Evolutionary conservation across 2,329 filamentous ascomycete genomes (phyloP).

Genomic region (Camillea tinctor): DNA sequence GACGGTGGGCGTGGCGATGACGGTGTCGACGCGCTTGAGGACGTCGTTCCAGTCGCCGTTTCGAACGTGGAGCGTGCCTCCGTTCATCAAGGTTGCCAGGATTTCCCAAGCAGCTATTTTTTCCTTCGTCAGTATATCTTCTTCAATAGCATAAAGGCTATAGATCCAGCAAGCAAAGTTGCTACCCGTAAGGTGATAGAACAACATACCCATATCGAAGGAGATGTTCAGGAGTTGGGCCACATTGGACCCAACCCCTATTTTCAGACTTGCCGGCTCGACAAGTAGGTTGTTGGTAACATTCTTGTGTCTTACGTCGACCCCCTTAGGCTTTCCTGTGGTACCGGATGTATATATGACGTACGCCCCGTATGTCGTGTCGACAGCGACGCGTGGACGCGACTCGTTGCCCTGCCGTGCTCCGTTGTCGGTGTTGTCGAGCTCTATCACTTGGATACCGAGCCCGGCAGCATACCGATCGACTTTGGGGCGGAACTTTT

Average conservation of each 20-base stretch:
- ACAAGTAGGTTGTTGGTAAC: slow-evolving; percentile 50
- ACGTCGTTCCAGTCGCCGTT: slow-evolving; percentile 49
- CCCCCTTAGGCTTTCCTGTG: slow-evolving; percentile 57
- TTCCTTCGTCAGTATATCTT: background rate
- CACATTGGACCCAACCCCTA: slow-evolving; percentile 49
- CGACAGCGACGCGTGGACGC: slow-evolving; percentile 12
- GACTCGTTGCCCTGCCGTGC: slow-evolving; percentile 7
- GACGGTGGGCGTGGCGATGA: slow-evolving; percentile 57
- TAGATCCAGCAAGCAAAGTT: slow-evolving; percentile 4
- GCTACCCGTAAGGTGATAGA: background rate
- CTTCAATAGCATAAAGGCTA: background rate
- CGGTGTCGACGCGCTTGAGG: slow-evolving; percentile 47
- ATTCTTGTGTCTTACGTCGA: slow-evolving; percentile 55
- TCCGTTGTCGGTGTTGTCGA: slow-evolving; percentile 7
- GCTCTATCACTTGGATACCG: slow-evolving; percentile 19
- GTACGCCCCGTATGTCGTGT: slow-evolving; percentile 23
- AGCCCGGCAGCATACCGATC: slow-evolving; percentile 28
- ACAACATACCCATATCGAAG: slow-evolving; percentile 60
- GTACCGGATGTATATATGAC: slow-evolving; percentile 54
- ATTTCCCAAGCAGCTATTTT: slow-evolving; percentile 61
- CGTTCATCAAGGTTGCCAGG: slow-evolving; percentile 56
- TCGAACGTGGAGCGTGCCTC: slow-evolving; percentile 53
- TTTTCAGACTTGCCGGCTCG: slow-evolving; percentile 50
- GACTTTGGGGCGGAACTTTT: slow-evolving; percentile 16
- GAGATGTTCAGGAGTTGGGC: slow-evolving; percentile 57